Evolutionary conservation across 1,284 basidiomycete species (phyloP).

Genomic region (Psilocybe mexicana): DNA sequence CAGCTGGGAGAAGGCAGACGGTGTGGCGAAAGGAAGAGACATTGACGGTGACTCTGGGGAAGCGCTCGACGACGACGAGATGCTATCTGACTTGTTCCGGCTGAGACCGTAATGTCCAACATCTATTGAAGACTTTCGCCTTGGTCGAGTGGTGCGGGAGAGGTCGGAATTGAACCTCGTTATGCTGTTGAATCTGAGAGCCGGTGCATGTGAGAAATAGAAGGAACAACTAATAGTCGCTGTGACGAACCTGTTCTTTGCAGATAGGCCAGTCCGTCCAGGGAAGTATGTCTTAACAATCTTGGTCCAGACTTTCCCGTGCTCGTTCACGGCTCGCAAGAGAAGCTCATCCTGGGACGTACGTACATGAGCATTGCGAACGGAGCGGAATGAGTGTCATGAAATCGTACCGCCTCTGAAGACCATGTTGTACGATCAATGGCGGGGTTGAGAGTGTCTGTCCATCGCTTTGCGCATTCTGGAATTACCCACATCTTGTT

Average conservation of each 20-base stretch:
- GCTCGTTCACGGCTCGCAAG: slow-evolving; percentile 50
- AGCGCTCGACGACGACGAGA: slow-evolving; percentile 40
- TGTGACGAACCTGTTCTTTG: slow-evolving; percentile 52
- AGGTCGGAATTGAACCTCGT: slow-evolving; percentile 43
- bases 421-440: slow-evolving; percentile 60
- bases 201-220: slow-evolving; percentile 1
- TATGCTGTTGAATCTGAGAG: slow-evolving; percentile 44
- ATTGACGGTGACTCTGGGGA: slow-evolving; percentile 39
- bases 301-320: slow-evolving; percentile 59
- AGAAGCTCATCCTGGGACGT: slow-evolving; percentile 46
- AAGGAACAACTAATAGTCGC: neutral
- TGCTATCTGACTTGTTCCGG: slow-evolving; percentile 35
- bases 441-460: slow-evolving; percentile 55
- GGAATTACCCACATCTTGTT: slow-evolving; percentile 11
- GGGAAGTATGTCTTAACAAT: slow-evolving; percentile 60
- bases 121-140: slow-evolving; percentile 39
- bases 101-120: slow-evolving; percentile 30
- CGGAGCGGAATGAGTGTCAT: neutral
- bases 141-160: slow-evolving; percentile 32
- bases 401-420: slow-evolving; percentile 43
- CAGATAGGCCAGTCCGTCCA: slow-evolving; percentile 54
- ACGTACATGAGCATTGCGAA: slow-evolving; percentile 11
- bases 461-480: slow-evolving; percentile 64
- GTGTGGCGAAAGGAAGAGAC: slow-evolving; percentile 32
- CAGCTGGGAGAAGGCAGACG: slow-evolving; percentile 27